Evolutionary conservation across 176 grass and related monocot genomes (phyloP), one percentile per base, ranked within the genome.

Genomic region (Oryza australiensis): DNA sequence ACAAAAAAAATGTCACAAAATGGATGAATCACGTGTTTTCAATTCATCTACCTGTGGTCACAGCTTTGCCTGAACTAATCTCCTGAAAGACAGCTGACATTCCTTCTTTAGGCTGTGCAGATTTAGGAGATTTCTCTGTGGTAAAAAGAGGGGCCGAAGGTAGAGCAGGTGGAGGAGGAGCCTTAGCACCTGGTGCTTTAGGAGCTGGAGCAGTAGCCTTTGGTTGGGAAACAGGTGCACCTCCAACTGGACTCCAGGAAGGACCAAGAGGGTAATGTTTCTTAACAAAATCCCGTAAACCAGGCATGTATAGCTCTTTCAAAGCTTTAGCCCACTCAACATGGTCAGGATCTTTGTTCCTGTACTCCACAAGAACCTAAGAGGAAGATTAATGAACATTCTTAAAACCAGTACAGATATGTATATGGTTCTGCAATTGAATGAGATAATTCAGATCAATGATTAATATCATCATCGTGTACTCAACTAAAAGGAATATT

Each of bases 71-170:
- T 7, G 83, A 87, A 80, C 77, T 90, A 55, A 99, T 99, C 70
- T 96, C 93, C 86, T 93, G 82, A 85, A 99, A 99, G 28, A 99
- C 89, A 86, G 97, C 93, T 63, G 91, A 92, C 93, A 99, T 96
- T 62, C 91, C 97, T 85, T 82, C 22, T 83, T 92, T 99, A 79
- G 93, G 91, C 71, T 86, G 81, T 43, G 89, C 86, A 45, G 90
- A 62, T 84, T 71, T 77, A 20, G 72, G 70, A 38, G 88, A 86
- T 67, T 76, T 88, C 28, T 90, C 89, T 62, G 87, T 80, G 62
- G 66, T 89, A 62, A 93, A 90, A 85, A 93, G 87, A 74, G 96
- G 88, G 8, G 89, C 83, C 23, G 86, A 75, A 35, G 93, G 93
- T 80, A 77, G 80, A 30, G 97, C 73, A 49, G 93, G 97, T 53